Percentiles rank a stretch among this genome's conserved stretches.
phyloP scores from a whole-genome alignment of 257 asterid species.

The Sherardia arvensis region DNA sequence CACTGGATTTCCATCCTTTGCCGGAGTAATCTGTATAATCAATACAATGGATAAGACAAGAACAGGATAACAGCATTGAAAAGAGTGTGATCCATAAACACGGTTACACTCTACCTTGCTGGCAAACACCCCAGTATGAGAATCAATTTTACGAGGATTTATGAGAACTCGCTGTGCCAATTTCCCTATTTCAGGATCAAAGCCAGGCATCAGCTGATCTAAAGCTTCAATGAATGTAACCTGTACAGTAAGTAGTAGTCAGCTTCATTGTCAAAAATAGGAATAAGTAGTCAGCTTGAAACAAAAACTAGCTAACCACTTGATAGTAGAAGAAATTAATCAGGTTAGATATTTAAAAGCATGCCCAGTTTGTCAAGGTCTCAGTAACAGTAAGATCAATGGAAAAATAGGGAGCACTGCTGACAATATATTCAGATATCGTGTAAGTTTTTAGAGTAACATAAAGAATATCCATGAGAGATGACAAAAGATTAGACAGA shows the following conservation, averaged over 20 bases:
- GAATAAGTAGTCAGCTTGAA: constrained; percentile 32
- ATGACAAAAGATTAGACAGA: not conserved
- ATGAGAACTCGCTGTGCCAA: constrained; percentile 83
- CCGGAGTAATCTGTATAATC: constrained; percentile 71
- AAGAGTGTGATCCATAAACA: not conserved
- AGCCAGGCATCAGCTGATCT: constrained; percentile 95
- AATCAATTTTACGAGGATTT: constrained; percentile 82
- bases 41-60: constrained; percentile 3
- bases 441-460: not conserved
- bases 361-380: not conserved
- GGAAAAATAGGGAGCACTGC: not conserved
- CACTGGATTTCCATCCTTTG: constrained; percentile 95
- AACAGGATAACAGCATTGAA: not conserved
- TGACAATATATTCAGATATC: not conserved
- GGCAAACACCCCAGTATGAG: constrained; percentile 83
- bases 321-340: not conserved
- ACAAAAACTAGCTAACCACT: constrained; percentile 8
- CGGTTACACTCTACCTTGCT: constrained; percentile 52
- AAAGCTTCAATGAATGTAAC: constrained; percentile 89
- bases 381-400: not conserved
- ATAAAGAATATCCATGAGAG: not conserved
- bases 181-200: constrained; percentile 92
- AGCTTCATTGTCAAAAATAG: no score
- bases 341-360: not conserved
- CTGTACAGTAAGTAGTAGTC: constrained; percentile 34